Evolutionary conservation across 805 yeast genomes (phyloP).

Genomic region (Alloascoidea africana): DNA sequence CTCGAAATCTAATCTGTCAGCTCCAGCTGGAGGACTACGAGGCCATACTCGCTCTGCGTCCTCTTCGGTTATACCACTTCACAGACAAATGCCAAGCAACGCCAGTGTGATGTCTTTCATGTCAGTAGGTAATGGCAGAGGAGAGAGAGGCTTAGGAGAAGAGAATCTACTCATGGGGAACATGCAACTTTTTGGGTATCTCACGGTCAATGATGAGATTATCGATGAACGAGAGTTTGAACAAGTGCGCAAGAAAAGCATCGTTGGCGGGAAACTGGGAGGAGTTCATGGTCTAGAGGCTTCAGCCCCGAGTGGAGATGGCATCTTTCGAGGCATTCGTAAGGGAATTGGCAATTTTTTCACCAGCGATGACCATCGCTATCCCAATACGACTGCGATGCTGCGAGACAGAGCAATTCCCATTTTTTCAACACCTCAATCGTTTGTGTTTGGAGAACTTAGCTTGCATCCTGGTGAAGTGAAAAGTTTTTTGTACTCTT

Average conservation of each 20-base stretch:
- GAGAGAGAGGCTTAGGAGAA: too few relatives aligned
- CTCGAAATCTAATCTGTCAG: not conserved
- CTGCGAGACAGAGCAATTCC: slow-evolving; percentile 25
- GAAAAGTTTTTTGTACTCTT: slow-evolving; percentile 32
- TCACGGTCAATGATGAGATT: slow-evolving; percentile 35
- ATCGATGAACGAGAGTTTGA: slow-evolving; percentile 32
- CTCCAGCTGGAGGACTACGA: too few relatives aligned
- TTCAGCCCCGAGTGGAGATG: slow-evolving; percentile 14
- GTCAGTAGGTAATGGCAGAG: not conserved
- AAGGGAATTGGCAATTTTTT: slow-evolving; percentile 19
- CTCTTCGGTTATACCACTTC: not conserved
- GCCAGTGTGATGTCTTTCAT: not conserved
- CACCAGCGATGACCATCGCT: not conserved
- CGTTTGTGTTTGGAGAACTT: slow-evolving; percentile 47
- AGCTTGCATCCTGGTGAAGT: slow-evolving; percentile 30
- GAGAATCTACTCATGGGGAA: slow-evolving; percentile 39
- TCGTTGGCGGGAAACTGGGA: slow-evolving; percentile 34
- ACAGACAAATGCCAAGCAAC: not conserved
- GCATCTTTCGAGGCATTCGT: slow-evolving; percentile 22
- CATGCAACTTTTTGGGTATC: slow-evolving; percentile 48
- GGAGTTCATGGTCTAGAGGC: slow-evolving; percentile 33
- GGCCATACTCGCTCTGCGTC: not conserved
- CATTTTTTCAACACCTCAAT: slow-evolving; percentile 47
- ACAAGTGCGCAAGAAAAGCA: slow-evolving; percentile 30
- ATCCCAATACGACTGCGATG: slow-evolving; percentile 1